Evolutionary conservation across 2,329 filamentous ascomycete genomes (phyloP), one percentile per base, ranked within the genome.

Genomic region (Eutypa lata): DNA sequence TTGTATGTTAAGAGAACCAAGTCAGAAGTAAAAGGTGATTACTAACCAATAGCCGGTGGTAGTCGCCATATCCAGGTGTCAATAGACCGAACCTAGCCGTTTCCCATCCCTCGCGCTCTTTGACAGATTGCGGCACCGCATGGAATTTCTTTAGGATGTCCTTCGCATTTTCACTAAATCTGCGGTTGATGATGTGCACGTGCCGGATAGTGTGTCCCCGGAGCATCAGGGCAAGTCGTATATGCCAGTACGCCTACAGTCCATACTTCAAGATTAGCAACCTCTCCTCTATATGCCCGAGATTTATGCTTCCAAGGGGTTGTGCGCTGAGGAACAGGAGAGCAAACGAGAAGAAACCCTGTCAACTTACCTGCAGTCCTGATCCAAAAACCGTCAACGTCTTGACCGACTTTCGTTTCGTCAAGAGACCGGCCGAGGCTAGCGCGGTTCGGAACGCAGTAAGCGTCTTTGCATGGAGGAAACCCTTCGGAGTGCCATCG

Each of bases 381-480:
- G 88, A 87, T 22, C 93, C 93, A 68, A 97, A 97, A 50, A 96
- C 87, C 14, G 88, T 86, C 11, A 97, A 67, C 14, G 86, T 90
- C 65, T 87, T 86, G 42, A 96, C 87, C 26, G 81, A 80, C 51
- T 81, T 76, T 52, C 93, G 89, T 37, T 80, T 81, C 19, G 72
- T 70, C 33, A 91, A 76, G 0, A 91, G 77, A 24, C 86, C 84
- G 50, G 87, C 82, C 3, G 87, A 88, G 1, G 84, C 84, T 11
- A 93, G 75, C 0, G 89, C 88, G 0, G 90, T 94, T 55, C 90
- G 84, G 70, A 93, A 94, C 3, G 88, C 89, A 0, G 90, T 94
- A 31, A 93, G 73, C 45, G 89, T 85, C 54, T 82, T 81, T 16
- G 89, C 88, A 61, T 90, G 87, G 37, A 94, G 72, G 52, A 93